Conservation (phyloP, 148 eudicot genomes). For the Diospyros lotus region DNA sequence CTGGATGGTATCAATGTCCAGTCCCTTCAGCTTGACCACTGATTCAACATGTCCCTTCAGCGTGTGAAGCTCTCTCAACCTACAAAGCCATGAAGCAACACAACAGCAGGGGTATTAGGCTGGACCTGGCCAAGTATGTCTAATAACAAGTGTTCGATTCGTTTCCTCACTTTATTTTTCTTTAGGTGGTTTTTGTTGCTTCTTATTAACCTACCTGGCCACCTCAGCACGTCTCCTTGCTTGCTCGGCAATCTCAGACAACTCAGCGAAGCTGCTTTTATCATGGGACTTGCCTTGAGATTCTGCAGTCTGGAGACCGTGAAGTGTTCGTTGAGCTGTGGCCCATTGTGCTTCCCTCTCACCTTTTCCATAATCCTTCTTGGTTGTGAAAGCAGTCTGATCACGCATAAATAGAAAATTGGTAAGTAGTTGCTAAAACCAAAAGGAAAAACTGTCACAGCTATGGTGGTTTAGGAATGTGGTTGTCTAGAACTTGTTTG, state of each 20-base stretch:
- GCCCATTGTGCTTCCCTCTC: constrained; percentile 68
- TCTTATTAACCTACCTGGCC: constrained; percentile 35
- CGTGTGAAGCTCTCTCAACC: constrained; percentile 65
- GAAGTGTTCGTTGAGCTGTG: constrained; percentile 50
- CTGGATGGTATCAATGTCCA: constrained; percentile 57
- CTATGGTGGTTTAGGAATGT: not conserved
- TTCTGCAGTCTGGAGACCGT: constrained; percentile 41
- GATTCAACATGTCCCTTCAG: constrained; percentile 67
- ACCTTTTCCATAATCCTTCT: constrained; percentile 53
- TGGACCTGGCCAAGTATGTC: no score
- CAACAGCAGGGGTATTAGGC: no score
- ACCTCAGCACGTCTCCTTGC: constrained; percentile 52
- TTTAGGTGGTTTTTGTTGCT: not conserved
- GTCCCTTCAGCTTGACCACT: constrained; percentile 59
- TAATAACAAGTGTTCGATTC: no score
- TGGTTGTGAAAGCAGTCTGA: constrained; percentile 51
- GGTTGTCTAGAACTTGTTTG: not conserved
- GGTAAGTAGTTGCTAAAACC: not conserved
- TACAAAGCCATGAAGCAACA: constrained; percentile 12
- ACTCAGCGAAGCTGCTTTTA: constrained; percentile 23
- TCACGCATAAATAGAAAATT: not conserved
- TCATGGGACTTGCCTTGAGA: constrained; percentile 10
- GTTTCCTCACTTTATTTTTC: no score
- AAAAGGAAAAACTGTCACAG: not conserved
- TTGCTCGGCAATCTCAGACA: constrained; percentile 47